Percentiles rank a stretch among this genome's conserved stretches.
Evolutionary conservation across 2,329 filamentous ascomycete genomes (phyloP).

Genomic region (Grosmannia penicillata): DNA sequence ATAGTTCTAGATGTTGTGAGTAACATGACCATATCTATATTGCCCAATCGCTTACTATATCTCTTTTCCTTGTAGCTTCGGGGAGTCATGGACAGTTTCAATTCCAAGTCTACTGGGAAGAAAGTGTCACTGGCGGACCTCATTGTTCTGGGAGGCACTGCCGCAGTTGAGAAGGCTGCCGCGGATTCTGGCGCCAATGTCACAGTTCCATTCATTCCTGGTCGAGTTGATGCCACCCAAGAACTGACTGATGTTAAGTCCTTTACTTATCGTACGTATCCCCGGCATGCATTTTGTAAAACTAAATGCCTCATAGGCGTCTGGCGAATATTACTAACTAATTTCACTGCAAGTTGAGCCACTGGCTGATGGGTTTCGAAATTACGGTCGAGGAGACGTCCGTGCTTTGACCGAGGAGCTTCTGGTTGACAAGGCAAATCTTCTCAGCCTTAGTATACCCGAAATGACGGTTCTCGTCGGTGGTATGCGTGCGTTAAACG

Average conservation of each 20-base stretch:
- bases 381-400: conserved; percentile 49
- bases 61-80: conserved; percentile 27
- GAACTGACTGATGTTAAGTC: conserved; percentile 56
- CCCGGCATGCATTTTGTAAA: not conserved
- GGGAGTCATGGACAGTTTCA: conserved; percentile 51
- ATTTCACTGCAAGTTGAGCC: conserved; percentile 37
- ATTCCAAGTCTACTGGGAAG: conserved; percentile 39
- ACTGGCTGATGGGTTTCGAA: conserved; percentile 59
- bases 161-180: conserved; percentile 64
- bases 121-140: conserved; percentile 63
- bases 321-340: not conserved
- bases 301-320: not conserved
- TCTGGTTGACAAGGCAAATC: conserved; percentile 56
- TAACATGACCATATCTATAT: not conserved
- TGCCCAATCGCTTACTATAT: too few species aligned
- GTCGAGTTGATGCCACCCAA: conserved; percentile 55
- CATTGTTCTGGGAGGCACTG: conserved; percentile 57
- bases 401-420: conserved; percentile 53
- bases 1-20: conserved; percentile 38
- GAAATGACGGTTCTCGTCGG: conserved; percentile 59
- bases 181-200: conserved; percentile 17
- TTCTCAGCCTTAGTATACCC: conserved; percentile 54
- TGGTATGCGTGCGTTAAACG: conserved; percentile 53
- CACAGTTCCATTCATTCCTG: conserved; percentile 56
- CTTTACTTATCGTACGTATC: conserved; percentile 21